phyloP scores from a whole-genome alignment of 306 rosid genomes.

The Elaeagnus macrophylla region DNA sequence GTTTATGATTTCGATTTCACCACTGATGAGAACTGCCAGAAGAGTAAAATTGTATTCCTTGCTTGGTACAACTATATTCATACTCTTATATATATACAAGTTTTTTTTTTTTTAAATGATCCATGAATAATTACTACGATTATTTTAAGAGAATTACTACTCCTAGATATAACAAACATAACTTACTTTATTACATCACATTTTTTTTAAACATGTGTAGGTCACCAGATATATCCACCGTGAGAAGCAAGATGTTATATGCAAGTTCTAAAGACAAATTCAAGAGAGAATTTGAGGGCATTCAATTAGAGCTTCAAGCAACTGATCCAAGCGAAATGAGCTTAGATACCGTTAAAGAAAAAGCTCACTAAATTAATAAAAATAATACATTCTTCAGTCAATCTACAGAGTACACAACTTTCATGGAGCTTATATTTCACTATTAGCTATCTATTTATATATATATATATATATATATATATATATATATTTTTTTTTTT shows the following conservation, averaged over 20 bases:
- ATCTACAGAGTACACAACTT: too few species aligned
- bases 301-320: conserved; percentile 27
- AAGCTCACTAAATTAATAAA: conserved; percentile 11
- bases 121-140: not conserved
- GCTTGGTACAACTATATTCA: conserved; percentile 15
- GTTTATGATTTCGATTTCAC: conserved; percentile 22
- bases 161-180: too few species aligned
- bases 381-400: too few species aligned
- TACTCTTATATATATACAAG: not conserved
- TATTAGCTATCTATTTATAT: too few species aligned
- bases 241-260: conserved; percentile 31
- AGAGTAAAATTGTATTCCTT: conserved; percentile 26
- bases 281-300: conserved; percentile 24
- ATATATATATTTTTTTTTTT: too few species aligned
- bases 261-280: conserved; percentile 32
- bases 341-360: conserved; percentile 15
- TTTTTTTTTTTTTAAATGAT: not conserved
- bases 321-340: conserved; percentile 28
- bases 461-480: too few species aligned
- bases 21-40: conserved; percentile 22
- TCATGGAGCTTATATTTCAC: too few species aligned
- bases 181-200: too few species aligned
- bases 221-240: conserved; percentile 23
- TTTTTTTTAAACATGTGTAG: not conserved
- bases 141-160: not conserved